phyloP scores from a whole-genome alignment of 805 yeast genomes.

The Candida michaelii region DNA sequence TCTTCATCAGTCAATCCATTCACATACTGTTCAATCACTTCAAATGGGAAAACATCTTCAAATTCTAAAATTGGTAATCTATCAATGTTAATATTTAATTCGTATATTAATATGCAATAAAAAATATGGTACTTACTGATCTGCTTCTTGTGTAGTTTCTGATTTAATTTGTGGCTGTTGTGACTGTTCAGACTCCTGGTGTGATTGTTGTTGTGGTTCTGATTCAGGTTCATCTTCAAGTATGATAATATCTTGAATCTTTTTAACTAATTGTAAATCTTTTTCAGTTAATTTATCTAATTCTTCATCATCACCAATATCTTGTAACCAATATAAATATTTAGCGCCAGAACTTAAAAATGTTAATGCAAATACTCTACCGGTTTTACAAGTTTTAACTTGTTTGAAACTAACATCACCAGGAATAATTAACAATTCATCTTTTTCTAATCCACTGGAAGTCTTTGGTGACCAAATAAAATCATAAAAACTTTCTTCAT shows the following conservation, averaged over 20 bases:
- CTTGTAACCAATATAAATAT: conserved; percentile 75
- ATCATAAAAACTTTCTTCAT: conserved; percentile 69
- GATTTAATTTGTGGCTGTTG: conserved; percentile 1
- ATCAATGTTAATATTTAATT: conserved; percentile 6
- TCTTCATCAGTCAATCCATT: conserved; percentile 31
- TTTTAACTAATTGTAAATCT: conserved; percentile 51
- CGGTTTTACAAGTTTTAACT: conserved; percentile 67
- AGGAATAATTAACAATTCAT: conserved; percentile 72
- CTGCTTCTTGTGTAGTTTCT: not conserved
- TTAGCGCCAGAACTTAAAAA: conserved; percentile 64
- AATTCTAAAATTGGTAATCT: conserved; percentile 30
- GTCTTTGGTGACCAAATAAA: conserved; percentile 74
- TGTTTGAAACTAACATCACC: conserved; percentile 83
- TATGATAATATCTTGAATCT: conserved; percentile 48
- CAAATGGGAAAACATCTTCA: conserved; percentile 33
- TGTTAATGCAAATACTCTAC: conserved; percentile 70
- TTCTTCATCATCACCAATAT: conserved; percentile 62
- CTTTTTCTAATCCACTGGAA: conserved; percentile 46
- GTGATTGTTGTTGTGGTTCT: conserved; percentile 5
- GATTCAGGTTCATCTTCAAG: conserved; percentile 28
- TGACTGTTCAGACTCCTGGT: not conserved
- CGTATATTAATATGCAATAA: conserved; percentile 8
- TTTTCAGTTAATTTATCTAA: conserved; percentile 54
- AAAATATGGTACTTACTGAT: conserved; percentile 8
- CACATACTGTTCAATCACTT: conserved; percentile 32